These are phyloP conservation scores for Linnemannia elongata DNA, from an alignment of 192 early-diverging fungal species.

Conservation along the genomic window DNA sequence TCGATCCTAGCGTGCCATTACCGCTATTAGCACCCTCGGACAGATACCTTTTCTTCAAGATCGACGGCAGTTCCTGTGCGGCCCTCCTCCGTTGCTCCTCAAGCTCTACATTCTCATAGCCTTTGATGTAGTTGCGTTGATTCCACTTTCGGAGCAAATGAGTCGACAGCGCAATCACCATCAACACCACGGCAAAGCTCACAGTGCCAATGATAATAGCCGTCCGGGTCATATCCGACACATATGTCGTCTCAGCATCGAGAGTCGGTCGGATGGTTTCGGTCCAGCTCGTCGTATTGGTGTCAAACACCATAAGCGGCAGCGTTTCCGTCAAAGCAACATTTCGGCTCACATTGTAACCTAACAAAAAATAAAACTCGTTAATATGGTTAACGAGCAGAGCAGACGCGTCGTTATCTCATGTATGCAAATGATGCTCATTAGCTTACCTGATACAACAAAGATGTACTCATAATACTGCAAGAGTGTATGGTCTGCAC, in stretches of 20 bases:
- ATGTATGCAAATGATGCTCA: no score
- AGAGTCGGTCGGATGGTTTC: constrained; percentile 35
- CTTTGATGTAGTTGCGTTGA: constrained; percentile 42
- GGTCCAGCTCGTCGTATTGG: constrained; percentile 38
- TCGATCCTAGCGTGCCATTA: background rate
- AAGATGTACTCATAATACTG: constrained; percentile 50
- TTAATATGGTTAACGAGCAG: background rate
- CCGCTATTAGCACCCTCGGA: constrained; percentile 1
- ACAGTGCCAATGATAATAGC: constrained; percentile 46
- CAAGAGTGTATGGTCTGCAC: constrained; percentile 42
- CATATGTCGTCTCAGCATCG: constrained; percentile 24
- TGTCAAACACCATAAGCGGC: constrained; percentile 42
- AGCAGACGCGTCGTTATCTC: no score
- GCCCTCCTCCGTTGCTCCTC: constrained; percentile 24
- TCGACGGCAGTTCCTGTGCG: constrained; percentile 33
- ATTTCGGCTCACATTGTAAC: constrained; percentile 38
- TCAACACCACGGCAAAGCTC: constrained; percentile 12
- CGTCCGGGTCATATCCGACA: constrained; percentile 30
- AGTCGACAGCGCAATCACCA: constrained; percentile 34
- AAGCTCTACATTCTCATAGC: constrained; percentile 39
- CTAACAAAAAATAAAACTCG: background rate
- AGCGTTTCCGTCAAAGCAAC: constrained; percentile 17
- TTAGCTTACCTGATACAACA: constrained; percentile 33
- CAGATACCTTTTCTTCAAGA: constrained; percentile 44
- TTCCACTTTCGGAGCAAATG: constrained; percentile 49